Conservation (phyloP, 208 protist genomes). For the Strigomonas culicis region DNA sequence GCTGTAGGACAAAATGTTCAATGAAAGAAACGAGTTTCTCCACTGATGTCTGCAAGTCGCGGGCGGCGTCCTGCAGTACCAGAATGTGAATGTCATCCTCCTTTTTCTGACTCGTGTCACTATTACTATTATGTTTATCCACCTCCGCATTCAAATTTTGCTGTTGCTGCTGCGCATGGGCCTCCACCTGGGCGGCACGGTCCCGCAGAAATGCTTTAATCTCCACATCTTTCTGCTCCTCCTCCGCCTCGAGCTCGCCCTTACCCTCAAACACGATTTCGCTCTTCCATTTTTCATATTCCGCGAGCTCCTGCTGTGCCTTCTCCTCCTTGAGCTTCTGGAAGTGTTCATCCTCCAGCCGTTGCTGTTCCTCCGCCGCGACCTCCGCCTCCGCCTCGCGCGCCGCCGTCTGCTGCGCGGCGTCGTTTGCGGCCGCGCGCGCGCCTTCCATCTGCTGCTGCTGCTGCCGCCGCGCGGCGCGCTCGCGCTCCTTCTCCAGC, state of each 20-base stretch:
- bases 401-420: no score
- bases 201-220: slow-evolving; percentile 28
- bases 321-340: slow-evolving; percentile 60
- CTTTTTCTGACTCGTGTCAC: not conserved
- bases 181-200: slow-evolving; percentile 28
- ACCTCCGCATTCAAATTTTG: no score
- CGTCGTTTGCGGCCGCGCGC: slow-evolving; percentile 30
- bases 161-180: slow-evolving; percentile 9
- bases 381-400: no score
- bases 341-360: no score
- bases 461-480: slow-evolving; percentile 41
- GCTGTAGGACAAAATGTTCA: slow-evolving; percentile 44
- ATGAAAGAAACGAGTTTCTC: slow-evolving; percentile 53
- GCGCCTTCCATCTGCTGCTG: slow-evolving; percentile 29
- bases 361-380: no score
- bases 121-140: no score
- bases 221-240: slow-evolving; percentile 22
- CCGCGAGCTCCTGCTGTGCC: slow-evolving; percentile 44
- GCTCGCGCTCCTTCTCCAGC: slow-evolving; percentile 49
- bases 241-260: slow-evolving; percentile 65
- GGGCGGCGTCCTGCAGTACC: slow-evolving; percentile 58
- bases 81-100: slow-evolving; percentile 31
- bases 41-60: slow-evolving; percentile 40
- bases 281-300: slow-evolving; percentile 60
- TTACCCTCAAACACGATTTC: slow-evolving; percentile 61